Evolutionary conservation across 2,329 filamentous ascomycete genomes (phyloP).

Genomic region (Fusarium pseudoanthophilum): DNA sequence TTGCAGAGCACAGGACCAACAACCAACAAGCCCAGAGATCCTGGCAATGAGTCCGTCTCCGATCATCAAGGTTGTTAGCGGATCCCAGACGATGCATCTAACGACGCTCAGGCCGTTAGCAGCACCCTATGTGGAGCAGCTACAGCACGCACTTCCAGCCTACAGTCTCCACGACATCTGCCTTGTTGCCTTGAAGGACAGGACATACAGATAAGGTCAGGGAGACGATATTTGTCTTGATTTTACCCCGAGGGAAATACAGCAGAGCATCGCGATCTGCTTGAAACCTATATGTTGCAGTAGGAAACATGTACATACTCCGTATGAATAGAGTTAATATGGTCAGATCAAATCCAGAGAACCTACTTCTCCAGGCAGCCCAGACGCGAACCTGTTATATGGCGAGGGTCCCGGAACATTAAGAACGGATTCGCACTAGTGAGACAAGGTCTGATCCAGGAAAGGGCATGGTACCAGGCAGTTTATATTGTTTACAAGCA

Average conservation of each 20-base stretch:
- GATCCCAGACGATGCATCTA: conserved; percentile 27
- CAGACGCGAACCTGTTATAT: conserved; percentile 1
- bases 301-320: not conserved
- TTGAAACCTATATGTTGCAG: too few species aligned
- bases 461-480: not conserved
- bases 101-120: conserved; percentile 34
- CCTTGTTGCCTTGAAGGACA: conserved; percentile 9
- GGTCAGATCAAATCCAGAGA: not conserved
- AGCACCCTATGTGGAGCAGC: conserved; percentile 32
- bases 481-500: conserved; percentile 27
- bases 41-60: conserved; percentile 1
- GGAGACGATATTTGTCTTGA: not conserved
- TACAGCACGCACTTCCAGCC: conserved; percentile 23
- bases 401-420: conserved; percentile 1
- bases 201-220: not conserved
- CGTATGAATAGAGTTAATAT: not conserved
- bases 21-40: conserved; percentile 2
- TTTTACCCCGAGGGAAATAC: not conserved
- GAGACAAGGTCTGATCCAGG: conserved; percentile 10
- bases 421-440: conserved; percentile 10
- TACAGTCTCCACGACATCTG: conserved; percentile 11
- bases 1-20: not conserved
- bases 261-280: not conserved
- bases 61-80: conserved; percentile 37
- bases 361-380: not conserved